Evolutionary conservation across 2,329 filamentous ascomycete species (phyloP).

Genomic region (Phialophora chinensis): DNA sequence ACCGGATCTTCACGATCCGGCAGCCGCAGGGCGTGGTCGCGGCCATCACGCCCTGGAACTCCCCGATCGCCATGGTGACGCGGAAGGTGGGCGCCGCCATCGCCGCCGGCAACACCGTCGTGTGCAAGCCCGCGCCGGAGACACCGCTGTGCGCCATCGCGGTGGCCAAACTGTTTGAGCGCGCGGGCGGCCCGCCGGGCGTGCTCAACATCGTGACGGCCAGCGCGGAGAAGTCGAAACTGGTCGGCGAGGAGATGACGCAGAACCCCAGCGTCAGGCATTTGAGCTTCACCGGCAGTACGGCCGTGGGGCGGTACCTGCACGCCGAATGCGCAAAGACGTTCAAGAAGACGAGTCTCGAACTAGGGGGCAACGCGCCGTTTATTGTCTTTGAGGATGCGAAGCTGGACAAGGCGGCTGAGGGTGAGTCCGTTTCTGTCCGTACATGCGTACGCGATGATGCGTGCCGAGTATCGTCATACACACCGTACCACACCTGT

Average conservation of each 20-base stretch:
- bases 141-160: slow-evolving; percentile 45
- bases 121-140: slow-evolving; percentile 47
- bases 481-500: background rate
- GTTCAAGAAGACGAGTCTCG: slow-evolving; percentile 53
- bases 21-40: slow-evolving; percentile 84
- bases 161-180: slow-evolving; percentile 42
- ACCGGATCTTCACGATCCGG: slow-evolving; percentile 79
- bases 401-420: slow-evolving; percentile 43
- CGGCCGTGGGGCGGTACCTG: slow-evolving; percentile 54
- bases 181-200: slow-evolving; percentile 45
- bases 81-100: slow-evolving; percentile 45
- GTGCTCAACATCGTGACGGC: slow-evolving; percentile 53
- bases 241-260: slow-evolving; percentile 63
- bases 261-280: slow-evolving; percentile 41
- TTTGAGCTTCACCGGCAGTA: slow-evolving; percentile 43
- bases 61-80: slow-evolving; percentile 74
- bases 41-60: slow-evolving; percentile 89
- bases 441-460: too few species aligned
- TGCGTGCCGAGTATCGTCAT: background rate
- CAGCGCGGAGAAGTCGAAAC: slow-evolving; percentile 71
- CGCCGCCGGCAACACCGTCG: slow-evolving; percentile 48
- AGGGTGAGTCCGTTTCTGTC: slow-evolving; percentile 17
- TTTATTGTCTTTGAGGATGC: slow-evolving; percentile 52
- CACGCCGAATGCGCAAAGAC: slow-evolving; percentile 39
- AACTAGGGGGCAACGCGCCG: slow-evolving; percentile 52